These are phyloP conservation scores for Colletotrichum lini DNA, from an alignment of 2,329 filamentous ascomycete genomes.

Conservation along the genomic window DNA sequence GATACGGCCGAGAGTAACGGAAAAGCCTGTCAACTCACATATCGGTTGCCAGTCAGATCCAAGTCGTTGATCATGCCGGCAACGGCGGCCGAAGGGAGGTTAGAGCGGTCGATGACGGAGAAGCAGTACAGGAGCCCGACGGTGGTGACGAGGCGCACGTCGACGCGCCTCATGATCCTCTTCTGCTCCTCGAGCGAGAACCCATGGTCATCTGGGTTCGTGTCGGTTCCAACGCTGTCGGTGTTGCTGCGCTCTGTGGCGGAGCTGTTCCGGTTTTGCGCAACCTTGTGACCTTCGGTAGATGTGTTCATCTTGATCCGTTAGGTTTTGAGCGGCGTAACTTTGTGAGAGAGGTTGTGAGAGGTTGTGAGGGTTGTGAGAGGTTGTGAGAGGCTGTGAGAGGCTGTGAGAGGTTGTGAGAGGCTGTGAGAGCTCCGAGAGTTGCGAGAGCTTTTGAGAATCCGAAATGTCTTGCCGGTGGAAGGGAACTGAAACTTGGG, in stretches of 20 bases:
- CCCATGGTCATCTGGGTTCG: background rate
- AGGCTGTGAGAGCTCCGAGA: too few relatives aligned
- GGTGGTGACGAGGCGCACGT: slow-evolving; percentile 51
- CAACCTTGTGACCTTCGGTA: background rate
- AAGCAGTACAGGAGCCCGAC: slow-evolving; percentile 45
- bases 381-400: too few relatives aligned
- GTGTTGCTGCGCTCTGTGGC: background rate
- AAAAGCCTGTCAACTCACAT: slow-evolving; percentile 21
- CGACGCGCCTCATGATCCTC: slow-evolving; percentile 46
- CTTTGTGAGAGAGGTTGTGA: background rate
- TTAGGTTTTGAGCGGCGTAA: background rate
- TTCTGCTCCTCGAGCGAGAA: slow-evolving; percentile 7
- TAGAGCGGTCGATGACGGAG: slow-evolving; percentile 44
- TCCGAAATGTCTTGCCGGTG: background rate
- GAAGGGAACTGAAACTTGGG: background rate
- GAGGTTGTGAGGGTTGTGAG: background rate
- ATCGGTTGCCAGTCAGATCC: slow-evolving; percentile 40
- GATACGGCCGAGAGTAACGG: background rate
- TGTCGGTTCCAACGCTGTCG: background rate
- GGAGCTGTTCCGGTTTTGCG: background rate
- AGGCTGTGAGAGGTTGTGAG: background rate
- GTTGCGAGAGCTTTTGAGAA: background rate
- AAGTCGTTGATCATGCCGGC: slow-evolving; percentile 42
- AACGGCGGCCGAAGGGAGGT: slow-evolving; percentile 41
- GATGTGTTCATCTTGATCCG: background rate